Evolutionary conservation across 2,329 filamentous ascomycete species (phyloP), one percentile per base, ranked within the genome.

Genomic region (Trichoderma endophyticum): DNA sequence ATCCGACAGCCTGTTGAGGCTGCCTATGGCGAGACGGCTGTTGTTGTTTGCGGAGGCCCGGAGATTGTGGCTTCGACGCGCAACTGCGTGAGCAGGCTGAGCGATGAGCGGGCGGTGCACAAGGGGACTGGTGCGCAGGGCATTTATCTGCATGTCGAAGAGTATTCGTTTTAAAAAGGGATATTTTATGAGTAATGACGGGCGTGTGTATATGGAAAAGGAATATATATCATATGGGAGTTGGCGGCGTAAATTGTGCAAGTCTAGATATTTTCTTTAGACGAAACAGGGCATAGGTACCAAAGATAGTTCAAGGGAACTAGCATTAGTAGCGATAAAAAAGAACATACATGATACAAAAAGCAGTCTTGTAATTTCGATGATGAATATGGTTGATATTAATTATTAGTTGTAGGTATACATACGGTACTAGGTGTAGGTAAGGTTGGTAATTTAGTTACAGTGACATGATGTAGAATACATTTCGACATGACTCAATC

Each of bases 81-180:
- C 71, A 90, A 88, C 74, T 85, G 83, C 71, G 87, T 90, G 3
- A 85, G 86, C 2, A 80, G 79, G 34, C 73, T 90, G 73, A 89
- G 87, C 68, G 88, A 91, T 75, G 88, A 90, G 79, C 81, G 89
- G 54, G 89, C 86, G 0, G 88, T 90, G 26, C 89, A 90, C 76
- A 91, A 91, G 78, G 89, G 89, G 6, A 90, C 88, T 0, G 88
- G 87, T 1, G 88, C 89, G 0, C 89, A 91, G 77, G 89, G 89
- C 0, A 90, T 91, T 54, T 85, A 86, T 76, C 76, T 90, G 70
- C 85, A 89, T 77, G 87, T 87, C 1, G 89, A 90, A 74, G 88
- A 90, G 77, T 90, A 90, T 78, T 84, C 83, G 28, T 88, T 87
- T 74, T 88, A 28, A 66, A 66, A 34, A n/a, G 15, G 15, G 36